Evolutionary conservation across 1,284 basidiomycete genomes (phyloP), one percentile per base, ranked within the genome.

Genomic region (Volvariella surrecta): DNA sequence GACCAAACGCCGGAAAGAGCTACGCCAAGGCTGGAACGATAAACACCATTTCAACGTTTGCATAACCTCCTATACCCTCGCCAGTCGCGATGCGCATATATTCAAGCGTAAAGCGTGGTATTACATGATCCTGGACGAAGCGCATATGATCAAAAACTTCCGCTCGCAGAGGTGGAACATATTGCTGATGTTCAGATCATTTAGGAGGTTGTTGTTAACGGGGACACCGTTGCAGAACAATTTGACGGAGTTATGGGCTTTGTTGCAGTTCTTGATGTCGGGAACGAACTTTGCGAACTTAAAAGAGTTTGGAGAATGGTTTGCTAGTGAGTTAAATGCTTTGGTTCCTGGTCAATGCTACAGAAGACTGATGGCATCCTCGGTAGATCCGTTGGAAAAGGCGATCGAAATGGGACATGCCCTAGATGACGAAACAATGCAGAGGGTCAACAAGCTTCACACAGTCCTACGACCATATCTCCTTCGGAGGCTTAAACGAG

Each of bases 61-160:
- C 66, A 87, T 98, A 58, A 98, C 94, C 0, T 92, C 89, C 20
- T 98, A 98, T 60, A 89, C 92, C 22, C 79, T 98, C 32, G 90
- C 92, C 22, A 85, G 91, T 50, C 82, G 89, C 39, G 94, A 98
- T 59, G 87, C 91, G 50, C 84, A 91, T 59, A 89, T 96, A 39
- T 94, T 98, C 70, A 91, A 93, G 54, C 83, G 94, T 43, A 96
- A 95, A 64, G 73, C 81, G 39, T 97, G 94, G 94, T 90, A 92
- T 58, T 97, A 97, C 58, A 89, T 97, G 81, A 83, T 97, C 50
- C 76, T 97, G 9, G 93, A 96, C 61, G 94, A 97, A 64, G 94
- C 93, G 6, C 93, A 98, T 58, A 95, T 97, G 79, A 96, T 98
- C 79, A 97, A 97, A 68, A 98, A 97, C 64, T 97, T 96, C 67